phyloP scores from a whole-genome alignment of 441 rosid genomes.

The Mallotus japonicus region DNA sequence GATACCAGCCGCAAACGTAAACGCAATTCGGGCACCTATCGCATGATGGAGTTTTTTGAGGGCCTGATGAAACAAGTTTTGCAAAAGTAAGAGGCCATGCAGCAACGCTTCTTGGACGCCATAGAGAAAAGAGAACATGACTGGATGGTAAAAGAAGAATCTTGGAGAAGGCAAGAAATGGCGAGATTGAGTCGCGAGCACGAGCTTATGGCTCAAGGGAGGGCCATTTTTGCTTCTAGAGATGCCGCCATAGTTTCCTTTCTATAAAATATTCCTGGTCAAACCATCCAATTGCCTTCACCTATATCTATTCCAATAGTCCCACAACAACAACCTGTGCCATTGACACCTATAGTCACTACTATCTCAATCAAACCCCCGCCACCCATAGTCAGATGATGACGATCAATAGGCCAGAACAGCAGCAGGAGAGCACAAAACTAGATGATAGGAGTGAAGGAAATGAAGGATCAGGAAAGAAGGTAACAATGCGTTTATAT shows the following conservation, averaged over 20 bases:
- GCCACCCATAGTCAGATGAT: slow-evolving; percentile 19
- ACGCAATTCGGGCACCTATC: slow-evolving; percentile 35
- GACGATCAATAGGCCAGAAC: slow-evolving; percentile 13
- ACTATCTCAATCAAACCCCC: slow-evolving; percentile 26
- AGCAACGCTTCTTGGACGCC: slow-evolving; percentile 58
- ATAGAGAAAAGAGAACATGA: slow-evolving; percentile 73
- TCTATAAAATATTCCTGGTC: slow-evolving; percentile 69
- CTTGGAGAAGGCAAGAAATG: slow-evolving; percentile 71
- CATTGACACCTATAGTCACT: slow-evolving; percentile 11
- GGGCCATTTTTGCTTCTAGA: slow-evolving; percentile 59
- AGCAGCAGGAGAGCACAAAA: slow-evolving; percentile 26
- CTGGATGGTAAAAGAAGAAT: slow-evolving; percentile 60
- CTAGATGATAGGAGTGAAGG: slow-evolving; percentile 25
- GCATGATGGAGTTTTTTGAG: slow-evolving; percentile 69
- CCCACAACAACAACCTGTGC: background rate
- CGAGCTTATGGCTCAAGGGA: slow-evolving; percentile 57
- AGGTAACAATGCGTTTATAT: slow-evolving; percentile 48
- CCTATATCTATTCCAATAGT: slow-evolving; percentile 26
- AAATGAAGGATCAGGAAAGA: slow-evolving; percentile 30
- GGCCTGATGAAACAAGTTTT: slow-evolving; percentile 62
- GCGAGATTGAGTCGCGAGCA: slow-evolving; percentile 54
- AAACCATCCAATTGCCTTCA: slow-evolving; percentile 57
- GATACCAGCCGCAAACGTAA: slow-evolving; percentile 67
- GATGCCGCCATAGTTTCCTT: slow-evolving; percentile 59
- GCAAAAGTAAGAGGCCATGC: slow-evolving; percentile 78